These are phyloP conservation scores for Podaxis mareebaensis DNA, from an alignment of 768 basidiomycete genomes.

Conservation along the genomic window DNA sequence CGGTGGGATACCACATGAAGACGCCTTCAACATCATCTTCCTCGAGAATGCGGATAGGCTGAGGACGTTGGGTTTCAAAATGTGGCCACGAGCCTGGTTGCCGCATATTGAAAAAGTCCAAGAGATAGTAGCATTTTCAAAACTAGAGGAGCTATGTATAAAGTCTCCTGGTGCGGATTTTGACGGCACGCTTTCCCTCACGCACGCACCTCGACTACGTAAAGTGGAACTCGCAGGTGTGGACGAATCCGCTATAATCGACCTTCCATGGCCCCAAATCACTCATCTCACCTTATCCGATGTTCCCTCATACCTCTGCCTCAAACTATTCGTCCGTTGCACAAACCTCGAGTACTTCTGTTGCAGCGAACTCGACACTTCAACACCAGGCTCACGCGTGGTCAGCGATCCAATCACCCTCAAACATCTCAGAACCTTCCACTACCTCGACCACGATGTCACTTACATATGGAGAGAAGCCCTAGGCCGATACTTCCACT, in stretches of 20 bases:
- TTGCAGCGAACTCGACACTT: not conserved
- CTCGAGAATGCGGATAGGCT: not conserved
- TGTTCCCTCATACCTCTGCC: not conserved
- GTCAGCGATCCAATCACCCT: not conserved
- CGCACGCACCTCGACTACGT: not conserved
- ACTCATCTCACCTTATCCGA: not conserved
- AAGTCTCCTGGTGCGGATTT: not conserved
- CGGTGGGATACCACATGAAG: not conserved
- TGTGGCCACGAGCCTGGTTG: not conserved
- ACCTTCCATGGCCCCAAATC: not conserved
- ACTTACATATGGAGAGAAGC: not conserved
- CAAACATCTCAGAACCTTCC: not conserved
- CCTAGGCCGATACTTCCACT: not conserved
- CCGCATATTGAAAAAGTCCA: not conserved
- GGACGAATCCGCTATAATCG: not conserved
- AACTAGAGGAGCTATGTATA: not conserved
- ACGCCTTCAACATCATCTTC: conserved; percentile 4
- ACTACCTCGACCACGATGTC: not conserved
- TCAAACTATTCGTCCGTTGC: not conserved
- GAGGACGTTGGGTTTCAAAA: not conserved
- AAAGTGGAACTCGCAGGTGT: not conserved
- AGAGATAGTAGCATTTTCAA: not conserved
- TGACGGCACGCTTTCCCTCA: not conserved
- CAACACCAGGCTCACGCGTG: not conserved
- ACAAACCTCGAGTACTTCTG: not conserved